phyloP scores from a whole-genome alignment of 768 basidiomycete genomes.

The Boletus huronensis region DNA sequence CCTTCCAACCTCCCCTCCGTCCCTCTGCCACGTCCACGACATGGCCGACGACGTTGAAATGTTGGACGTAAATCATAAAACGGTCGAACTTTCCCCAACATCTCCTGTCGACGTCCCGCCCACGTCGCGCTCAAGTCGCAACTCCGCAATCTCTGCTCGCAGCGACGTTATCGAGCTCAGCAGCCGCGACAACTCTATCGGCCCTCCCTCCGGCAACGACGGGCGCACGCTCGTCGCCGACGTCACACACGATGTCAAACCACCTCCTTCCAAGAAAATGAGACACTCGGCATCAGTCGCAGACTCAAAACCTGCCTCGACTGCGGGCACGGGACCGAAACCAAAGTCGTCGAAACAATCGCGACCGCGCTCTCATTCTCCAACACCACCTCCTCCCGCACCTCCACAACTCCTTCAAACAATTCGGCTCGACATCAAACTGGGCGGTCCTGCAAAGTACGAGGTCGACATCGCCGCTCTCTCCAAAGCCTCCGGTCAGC shows the following conservation, averaged over 20 bases:
- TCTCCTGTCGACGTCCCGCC: conserved; percentile 7
- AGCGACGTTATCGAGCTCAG: conserved; percentile 29
- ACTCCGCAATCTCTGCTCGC: conserved; percentile 14
- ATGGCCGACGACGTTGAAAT: conserved; percentile 32
- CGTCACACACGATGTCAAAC: conserved; percentile 21
- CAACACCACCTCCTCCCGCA: conserved; percentile 49
- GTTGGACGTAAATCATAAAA: conserved; percentile 15
- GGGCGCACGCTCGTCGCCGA: conserved; percentile 13
- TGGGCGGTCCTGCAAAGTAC: conserved; percentile 74
- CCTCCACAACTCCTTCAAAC: conserved; percentile 54
- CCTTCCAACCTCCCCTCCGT: conserved; percentile 12
- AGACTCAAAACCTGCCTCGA: conserved; percentile 27
- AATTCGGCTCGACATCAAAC: conserved; percentile 61
- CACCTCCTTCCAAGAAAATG: conserved; percentile 31
- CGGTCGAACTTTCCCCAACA: background rate
- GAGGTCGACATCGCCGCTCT: conserved; percentile 61
- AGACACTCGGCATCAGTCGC: conserved; percentile 23
- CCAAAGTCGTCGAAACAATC: conserved; percentile 49
- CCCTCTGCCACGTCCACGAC: background rate
- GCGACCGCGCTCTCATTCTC: conserved; percentile 50
- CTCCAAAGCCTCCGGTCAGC: conserved; percentile 64
- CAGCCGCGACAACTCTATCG: conserved; percentile 31
- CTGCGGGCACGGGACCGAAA: conserved; percentile 39
- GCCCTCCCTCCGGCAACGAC: conserved; percentile 12
- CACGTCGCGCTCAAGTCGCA: conserved; percentile 16